Percentiles rank a stretch among this genome's conserved stretches.
These are phyloP conservation scores for Brachypodium distachyon DNA, from an alignment of 202 grass and related monocot genomes.

Conservation along the genomic window DNA sequence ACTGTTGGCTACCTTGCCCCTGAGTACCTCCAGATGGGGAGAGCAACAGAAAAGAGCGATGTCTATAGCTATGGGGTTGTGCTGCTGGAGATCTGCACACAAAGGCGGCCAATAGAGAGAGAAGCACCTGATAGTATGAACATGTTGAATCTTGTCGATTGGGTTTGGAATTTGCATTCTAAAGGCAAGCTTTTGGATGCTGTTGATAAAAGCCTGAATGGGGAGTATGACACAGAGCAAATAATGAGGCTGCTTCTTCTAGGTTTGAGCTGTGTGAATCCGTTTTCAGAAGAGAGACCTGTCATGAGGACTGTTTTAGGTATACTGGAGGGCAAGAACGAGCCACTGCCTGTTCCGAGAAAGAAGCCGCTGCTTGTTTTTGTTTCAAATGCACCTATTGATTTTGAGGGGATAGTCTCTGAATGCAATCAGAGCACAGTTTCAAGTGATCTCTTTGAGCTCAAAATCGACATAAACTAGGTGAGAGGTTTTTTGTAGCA, in stretches of 20 bases:
- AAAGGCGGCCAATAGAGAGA: slow-evolving; percentile 48
- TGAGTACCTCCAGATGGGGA: slow-evolving; percentile 39
- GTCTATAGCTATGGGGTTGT: slow-evolving; percentile 86
- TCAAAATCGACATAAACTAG: slow-evolving; percentile 35
- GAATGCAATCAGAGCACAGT: slow-evolving; percentile 31
- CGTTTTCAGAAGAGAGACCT: slow-evolving; percentile 42
- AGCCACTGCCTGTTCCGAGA: slow-evolving; percentile 38
- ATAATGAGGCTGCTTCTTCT: slow-evolving; percentile 47
- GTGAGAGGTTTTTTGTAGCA: neutral
- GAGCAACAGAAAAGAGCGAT: slow-evolving; percentile 70
- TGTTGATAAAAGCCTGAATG: slow-evolving; percentile 28
- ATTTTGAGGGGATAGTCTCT: slow-evolving; percentile 41
- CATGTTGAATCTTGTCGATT: slow-evolving; percentile 50
- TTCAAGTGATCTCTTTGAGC: slow-evolving; percentile 35
- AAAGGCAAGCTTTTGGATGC: slow-evolving; percentile 42
- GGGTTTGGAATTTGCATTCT: slow-evolving; percentile 47
- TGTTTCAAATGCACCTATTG: slow-evolving; percentile 29
- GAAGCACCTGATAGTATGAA: slow-evolving; percentile 22
- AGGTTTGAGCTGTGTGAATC: slow-evolving; percentile 54
- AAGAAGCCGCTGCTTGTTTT: slow-evolving; percentile 47
- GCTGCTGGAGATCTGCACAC: slow-evolving; percentile 64
- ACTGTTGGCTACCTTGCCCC: slow-evolving; percentile 62
- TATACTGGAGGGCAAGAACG: slow-evolving; percentile 40
- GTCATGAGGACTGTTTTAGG: slow-evolving; percentile 41
- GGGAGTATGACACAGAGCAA: slow-evolving; percentile 41